These are phyloP conservation scores for Geotrichum restrictum DNA, from an alignment of 1,139 yeast genomes.

Conservation along the genomic window DNA sequence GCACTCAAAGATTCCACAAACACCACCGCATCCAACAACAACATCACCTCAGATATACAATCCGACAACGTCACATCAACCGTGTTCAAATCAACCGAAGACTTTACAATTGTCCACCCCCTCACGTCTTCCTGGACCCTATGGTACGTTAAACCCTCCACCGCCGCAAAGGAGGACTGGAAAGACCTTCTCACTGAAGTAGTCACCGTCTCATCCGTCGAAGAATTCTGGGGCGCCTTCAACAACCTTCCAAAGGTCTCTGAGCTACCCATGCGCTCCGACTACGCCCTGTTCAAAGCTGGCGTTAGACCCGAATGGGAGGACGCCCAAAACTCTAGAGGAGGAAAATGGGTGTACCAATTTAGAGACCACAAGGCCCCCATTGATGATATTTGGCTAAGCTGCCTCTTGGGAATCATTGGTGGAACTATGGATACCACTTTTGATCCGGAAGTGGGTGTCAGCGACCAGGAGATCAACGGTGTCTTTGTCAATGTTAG, in stretches of 20 bases:
- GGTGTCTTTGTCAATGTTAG: slow-evolving; percentile 92
- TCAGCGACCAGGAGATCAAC: slow-evolving; percentile 64
- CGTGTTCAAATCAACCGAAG: slow-evolving; percentile 63
- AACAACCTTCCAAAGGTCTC: slow-evolving; percentile 90
- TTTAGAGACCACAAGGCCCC: slow-evolving; percentile 55
- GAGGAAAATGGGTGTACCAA: slow-evolving; percentile 92
- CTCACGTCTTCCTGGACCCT: slow-evolving; percentile 91
- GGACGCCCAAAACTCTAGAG: slow-evolving; percentile 77
- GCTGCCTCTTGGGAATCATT: slow-evolving; percentile 83
- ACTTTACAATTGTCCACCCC: slow-evolving; percentile 83
- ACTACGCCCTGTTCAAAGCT: slow-evolving; percentile 91
- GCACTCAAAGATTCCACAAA: slow-evolving; percentile 21
- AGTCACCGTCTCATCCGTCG: slow-evolving; percentile 86
- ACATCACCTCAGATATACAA: slow-evolving; percentile 31
- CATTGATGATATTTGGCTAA: slow-evolving; percentile 89
- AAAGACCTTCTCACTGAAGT: slow-evolving; percentile 89
- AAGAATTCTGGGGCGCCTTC: slow-evolving; percentile 98
- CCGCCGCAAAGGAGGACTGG: slow-evolving; percentile 81
- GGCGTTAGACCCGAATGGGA: slow-evolving; percentile 99
- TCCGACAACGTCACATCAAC: slow-evolving; percentile 40
- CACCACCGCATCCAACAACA: slow-evolving; percentile 3
- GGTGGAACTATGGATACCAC: slow-evolving; percentile 82
- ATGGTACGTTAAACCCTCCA: slow-evolving; percentile 95
- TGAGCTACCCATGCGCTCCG: slow-evolving; percentile 87
- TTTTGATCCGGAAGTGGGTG: slow-evolving; percentile 55